A percentile compares a stretch with the other conserved stretches of the same genome.
Conservation (phyloP, 83 land plant genomes). For the Picea mariana region DNA sequence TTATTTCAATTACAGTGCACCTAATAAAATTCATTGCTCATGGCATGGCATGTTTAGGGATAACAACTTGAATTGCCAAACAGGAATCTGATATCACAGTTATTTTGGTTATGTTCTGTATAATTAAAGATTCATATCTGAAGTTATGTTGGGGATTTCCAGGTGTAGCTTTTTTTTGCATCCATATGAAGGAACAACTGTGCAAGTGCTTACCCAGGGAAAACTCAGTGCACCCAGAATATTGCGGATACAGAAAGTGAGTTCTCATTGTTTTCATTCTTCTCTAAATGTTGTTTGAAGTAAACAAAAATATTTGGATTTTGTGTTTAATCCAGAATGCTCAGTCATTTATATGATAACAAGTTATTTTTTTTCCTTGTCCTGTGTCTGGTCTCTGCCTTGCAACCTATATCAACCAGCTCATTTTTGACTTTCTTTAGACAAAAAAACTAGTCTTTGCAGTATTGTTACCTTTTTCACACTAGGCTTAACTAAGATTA, state of each 20-base stretch:
- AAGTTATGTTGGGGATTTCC: slow-evolving; percentile 18
- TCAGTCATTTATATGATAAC: background rate
- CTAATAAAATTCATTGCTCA: background rate
- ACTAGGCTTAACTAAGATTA: too few species aligned
- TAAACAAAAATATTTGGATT: background rate
- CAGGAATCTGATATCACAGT: background rate
- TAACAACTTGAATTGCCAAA: background rate
- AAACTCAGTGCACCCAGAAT: slow-evolving; percentile 97
- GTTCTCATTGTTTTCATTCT: background rate
- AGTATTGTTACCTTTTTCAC: too few species aligned
- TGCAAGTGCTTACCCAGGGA: slow-evolving; percentile 84
- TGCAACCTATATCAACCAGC: background rate
- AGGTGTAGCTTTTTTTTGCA: slow-evolving; percentile 98
- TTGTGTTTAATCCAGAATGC: background rate
- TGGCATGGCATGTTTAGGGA: background rate
- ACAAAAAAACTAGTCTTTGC: background rate
- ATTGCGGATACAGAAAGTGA: slow-evolving; percentile 86
- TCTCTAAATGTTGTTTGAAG: background rate
- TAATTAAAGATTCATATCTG: background rate
- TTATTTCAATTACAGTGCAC: background rate
- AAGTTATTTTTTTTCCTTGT: background rate
- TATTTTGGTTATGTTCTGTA: background rate
- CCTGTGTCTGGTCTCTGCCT: background rate
- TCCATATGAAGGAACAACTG: slow-evolving; percentile 85
- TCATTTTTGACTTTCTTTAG: background rate